Conservation (phyloP, 2,329 filamentous ascomycete species). For the Neophaeococcomyces aloes region DNA sequence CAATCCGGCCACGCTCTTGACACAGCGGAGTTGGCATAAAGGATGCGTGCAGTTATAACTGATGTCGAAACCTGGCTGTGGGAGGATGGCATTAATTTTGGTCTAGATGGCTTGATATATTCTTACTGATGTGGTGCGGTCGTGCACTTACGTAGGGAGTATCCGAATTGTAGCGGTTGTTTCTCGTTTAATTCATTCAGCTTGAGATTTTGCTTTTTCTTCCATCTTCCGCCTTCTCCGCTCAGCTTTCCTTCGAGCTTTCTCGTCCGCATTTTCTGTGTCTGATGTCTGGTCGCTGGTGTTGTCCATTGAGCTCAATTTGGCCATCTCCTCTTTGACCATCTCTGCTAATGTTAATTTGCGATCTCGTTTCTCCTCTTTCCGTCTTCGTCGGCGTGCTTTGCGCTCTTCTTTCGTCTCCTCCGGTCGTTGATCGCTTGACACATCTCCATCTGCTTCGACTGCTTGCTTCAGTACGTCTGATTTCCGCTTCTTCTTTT, state of each 20-base stretch:
- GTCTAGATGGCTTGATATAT: too few relatives aligned
- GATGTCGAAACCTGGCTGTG: too few relatives aligned
- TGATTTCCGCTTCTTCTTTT: constrained; percentile 11
- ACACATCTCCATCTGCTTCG: neutral
- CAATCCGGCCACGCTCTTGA: too few relatives aligned
- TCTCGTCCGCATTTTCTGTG: constrained; percentile 5
- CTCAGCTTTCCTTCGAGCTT: constrained; percentile 5
- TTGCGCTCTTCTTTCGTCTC: constrained; percentile 19
- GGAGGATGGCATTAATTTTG: too few relatives aligned
- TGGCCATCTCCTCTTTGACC: constrained; percentile 5
- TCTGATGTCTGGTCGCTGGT: too few relatives aligned
- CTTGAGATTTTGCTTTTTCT: too few relatives aligned
- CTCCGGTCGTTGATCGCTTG: neutral
- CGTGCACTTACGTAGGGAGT: too few relatives aligned
- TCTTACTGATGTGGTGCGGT: too few relatives aligned
- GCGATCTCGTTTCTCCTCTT: constrained; percentile 9
- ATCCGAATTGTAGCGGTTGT: too few relatives aligned
- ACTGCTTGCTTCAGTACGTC: neutral
- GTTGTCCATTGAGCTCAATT: constrained; percentile 3
- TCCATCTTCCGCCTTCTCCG: constrained; percentile 14
- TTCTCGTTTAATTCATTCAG: too few relatives aligned
- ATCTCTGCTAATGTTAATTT: constrained; percentile 1
- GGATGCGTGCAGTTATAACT: too few relatives aligned
- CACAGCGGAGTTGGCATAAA: too few relatives aligned
- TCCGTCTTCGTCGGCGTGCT: constrained; percentile 13